Evolutionary conservation across 2,329 filamentous ascomycete genomes (phyloP), one percentile per base, ranked within the genome.

Genomic region (Geosmithia flava): DNA sequence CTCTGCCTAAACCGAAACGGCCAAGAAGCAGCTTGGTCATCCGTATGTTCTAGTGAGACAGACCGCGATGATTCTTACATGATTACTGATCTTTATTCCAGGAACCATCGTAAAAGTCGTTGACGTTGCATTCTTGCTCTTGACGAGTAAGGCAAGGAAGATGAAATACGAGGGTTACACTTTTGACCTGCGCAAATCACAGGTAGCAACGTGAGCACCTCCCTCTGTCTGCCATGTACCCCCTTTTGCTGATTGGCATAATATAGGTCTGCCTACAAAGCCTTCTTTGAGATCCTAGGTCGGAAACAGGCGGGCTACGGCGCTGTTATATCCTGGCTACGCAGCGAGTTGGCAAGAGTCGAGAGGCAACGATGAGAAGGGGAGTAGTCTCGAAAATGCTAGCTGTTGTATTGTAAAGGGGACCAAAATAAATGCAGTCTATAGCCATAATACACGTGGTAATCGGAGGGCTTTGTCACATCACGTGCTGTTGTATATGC

Each of bases 301-400:
- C 75, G 72, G 55, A 87, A 84, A 61, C 89, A 95, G 70, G 82
- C 83, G 33, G 75, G 72, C 48, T 87, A 88, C 62, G 58, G 58
- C 5, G 65, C 65, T 29, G 73, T 90, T 15, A 63, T 96, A 49
- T 62, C 60, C 30, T 95, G 87, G 87, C 64, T 95, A 51, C 69
- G 73, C 7, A 59, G 52, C 15, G 68, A 78, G 55, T 64, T 68
- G 16, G 56, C 56, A 37, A 67, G 62, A 46, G 59, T 74, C 16
- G 11, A 43, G n/a, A 19, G 23, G 15, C 20, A 47, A 30, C 13
- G 5, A 16, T 41, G 23, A 5, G 10, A 15, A 42, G 20, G 37
- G 20, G 42, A 15, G 23, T 27, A 27, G 23, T 39, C 15, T 10
- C 19, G 23, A 27, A 5, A 8, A 27, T 27, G 23, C 4, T 5